Evolutionary conservation across 208 protist species (phyloP), one percentile per base, ranked within the genome.

Genomic region (Acanthamoeba castellanii): DNA sequence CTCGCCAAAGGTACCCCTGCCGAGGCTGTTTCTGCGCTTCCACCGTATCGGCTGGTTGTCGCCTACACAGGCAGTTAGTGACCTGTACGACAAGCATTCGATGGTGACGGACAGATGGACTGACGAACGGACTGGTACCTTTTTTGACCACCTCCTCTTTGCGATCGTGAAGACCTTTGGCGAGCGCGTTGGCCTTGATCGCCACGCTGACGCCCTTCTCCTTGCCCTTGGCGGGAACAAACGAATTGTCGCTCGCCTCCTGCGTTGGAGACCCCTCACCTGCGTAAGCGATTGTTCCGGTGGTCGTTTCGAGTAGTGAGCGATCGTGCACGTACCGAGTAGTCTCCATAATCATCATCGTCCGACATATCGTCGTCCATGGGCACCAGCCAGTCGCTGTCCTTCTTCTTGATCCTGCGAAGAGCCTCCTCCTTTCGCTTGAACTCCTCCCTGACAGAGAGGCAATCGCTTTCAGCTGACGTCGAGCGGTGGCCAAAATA

Each of bases 301-400:
- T 42, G 37, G 3, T n/a, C 20, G 11, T n/a, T 13, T 45, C 37
- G 70, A 47, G 14, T 8, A 18, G 2, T 45, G 32, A 42, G 47
- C 0, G 14, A 78, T 18, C 22, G 7, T 20, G 16, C 1, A 18
- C 70, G 30, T 45, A 78, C 70, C 30, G 70, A 47, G 70, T 45
- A 34, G 37, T 78, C n/a, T 42, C n/a, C 70, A n/a, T 78, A 9
- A 0, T 78, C 70, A 9, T 89, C 81, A 2, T 89, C 81, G 27
- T 89, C 42, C 5, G 45, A 57, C 7, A 42, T 4, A 3, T 57
- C 81, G 20, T 89, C 34, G n/a, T 89, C 81, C 55, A 59, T 42
- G 27, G 81, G 81, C 47, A 89, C 81, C 81, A 89, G 47, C 81
- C 81, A 89, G n/a, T 89, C 81, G 47, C 30, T 89, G 25, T 89